Conservation (phyloP, 2,329 filamentous ascomycete genomes). For the Lecanicillium sp. region DNA sequence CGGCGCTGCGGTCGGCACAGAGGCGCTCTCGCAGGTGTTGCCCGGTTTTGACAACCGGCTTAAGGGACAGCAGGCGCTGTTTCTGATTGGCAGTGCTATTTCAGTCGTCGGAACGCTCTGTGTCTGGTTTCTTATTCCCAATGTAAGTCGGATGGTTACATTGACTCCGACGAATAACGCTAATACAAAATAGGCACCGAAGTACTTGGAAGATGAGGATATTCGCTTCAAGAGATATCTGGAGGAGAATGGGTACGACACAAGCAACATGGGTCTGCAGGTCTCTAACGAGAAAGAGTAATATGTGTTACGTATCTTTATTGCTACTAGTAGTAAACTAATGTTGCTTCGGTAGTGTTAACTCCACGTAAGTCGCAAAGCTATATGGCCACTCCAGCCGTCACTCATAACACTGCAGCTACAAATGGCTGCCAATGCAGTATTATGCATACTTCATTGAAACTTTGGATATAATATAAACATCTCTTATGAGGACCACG, state of each 20-base stretch:
- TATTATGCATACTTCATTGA: no score
- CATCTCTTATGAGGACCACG: no score
- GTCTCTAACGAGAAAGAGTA: not conserved
- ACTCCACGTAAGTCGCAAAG: no score
- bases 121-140: slow-evolving; percentile 1
- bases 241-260: slow-evolving; percentile 18
- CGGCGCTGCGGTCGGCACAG: not conserved
- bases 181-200: slow-evolving; percentile 15
- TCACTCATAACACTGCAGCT: no score
- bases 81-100: not conserved
- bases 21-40: not conserved
- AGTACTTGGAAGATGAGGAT: slow-evolving; percentile 19
- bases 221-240: slow-evolving; percentile 18
- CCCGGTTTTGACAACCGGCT: not conserved
- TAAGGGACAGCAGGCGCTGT: not conserved
- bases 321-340: no score
- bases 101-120: not conserved
- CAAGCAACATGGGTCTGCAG: slow-evolving; percentile 17
- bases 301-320: not conserved
- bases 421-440: no score
- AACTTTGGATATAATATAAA: no score
- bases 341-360: no score
- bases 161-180: not conserved
- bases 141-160: not conserved
- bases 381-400: no score